phyloP scores from a whole-genome alignment of 495 filamentous ascomycete genomes.

The Aspergillus heteromorphus region DNA sequence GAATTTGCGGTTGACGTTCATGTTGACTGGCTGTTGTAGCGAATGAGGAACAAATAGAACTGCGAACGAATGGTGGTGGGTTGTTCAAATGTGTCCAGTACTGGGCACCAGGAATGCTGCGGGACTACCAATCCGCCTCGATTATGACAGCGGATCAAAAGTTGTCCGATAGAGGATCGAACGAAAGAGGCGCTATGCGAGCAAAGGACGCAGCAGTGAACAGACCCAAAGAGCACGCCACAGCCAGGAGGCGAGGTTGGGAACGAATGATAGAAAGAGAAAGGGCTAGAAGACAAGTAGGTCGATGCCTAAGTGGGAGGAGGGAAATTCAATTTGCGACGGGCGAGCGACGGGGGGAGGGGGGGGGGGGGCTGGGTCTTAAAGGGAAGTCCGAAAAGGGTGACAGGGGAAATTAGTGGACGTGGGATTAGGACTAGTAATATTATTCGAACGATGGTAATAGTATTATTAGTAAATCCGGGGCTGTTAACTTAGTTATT shows the following conservation, averaged over 20 bases:
- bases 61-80: conserved; percentile 3
- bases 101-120: not conserved
- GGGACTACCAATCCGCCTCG: not conserved
- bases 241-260: not conserved
- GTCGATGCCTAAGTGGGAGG: conserved; percentile 5
- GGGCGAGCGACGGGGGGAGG: not conserved
- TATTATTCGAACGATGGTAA: not conserved
- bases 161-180: not conserved
- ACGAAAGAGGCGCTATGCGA: not conserved
- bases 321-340: conserved; percentile 3
- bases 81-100: not conserved
- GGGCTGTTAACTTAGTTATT: conserved; percentile 5
- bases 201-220: not conserved
- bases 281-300: conserved; percentile 9
- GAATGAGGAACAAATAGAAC: too few relatives aligned
- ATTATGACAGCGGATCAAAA: not conserved
- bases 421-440: not conserved
- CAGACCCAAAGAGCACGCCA: not conserved
- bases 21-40: conserved; percentile 30
- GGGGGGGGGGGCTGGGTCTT: not conserved
- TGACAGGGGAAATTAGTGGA: not conserved
- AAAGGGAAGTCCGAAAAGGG: not conserved
- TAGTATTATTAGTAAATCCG: not conserved
- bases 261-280: conserved; percentile 17
- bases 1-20: conserved; percentile 96